These are phyloP conservation scores for Musa beccarii DNA, from an alignment of 176 grass and related monocot genomes.

Conservation along the genomic window DNA sequence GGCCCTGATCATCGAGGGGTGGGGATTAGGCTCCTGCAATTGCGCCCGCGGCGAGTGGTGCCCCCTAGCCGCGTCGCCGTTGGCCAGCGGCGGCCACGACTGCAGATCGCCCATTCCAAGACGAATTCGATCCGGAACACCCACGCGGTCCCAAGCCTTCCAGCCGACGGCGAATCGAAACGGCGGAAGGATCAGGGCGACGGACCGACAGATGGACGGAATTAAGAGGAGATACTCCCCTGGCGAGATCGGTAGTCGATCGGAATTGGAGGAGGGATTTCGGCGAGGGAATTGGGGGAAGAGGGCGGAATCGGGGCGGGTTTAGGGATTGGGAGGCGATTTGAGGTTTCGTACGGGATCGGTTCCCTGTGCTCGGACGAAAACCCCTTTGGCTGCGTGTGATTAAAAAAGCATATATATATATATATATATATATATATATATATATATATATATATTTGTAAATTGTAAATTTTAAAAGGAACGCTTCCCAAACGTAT, in stretches of 20 bases:
- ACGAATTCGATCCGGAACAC: neutral
- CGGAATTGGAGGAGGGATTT: neutral
- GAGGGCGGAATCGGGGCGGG: neutral
- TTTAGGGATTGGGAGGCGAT: slow-evolving; percentile 1
- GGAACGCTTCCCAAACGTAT: neutral
- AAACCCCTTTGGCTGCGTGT: neutral
- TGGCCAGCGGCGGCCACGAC: slow-evolving; percentile 29
- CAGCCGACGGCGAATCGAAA: neutral
- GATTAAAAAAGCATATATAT: neutral
- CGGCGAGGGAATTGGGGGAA: neutral
- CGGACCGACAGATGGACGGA: neutral
- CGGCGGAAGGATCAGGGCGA: neutral
- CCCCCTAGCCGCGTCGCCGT: slow-evolving; percentile 18
- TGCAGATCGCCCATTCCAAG: slow-evolving; percentile 60
- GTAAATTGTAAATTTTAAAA: neutral
- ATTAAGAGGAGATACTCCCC: neutral
- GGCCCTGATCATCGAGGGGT: slow-evolving; percentile 40
- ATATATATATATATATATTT: too few relatives aligned
- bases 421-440: too few relatives aligned
- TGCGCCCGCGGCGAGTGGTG: slow-evolving; percentile 10
- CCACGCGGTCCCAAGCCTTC: neutral
- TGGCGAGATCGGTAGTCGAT: neutral
- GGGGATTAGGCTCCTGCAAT: slow-evolving; percentile 29
- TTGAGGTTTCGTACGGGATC: neutral
- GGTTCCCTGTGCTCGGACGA: neutral